Evolutionary conservation across 108 stramenopile species (phyloP), one percentile per base, ranked within the genome.

Genomic region (Asterionellopsis glacialis): DNA sequence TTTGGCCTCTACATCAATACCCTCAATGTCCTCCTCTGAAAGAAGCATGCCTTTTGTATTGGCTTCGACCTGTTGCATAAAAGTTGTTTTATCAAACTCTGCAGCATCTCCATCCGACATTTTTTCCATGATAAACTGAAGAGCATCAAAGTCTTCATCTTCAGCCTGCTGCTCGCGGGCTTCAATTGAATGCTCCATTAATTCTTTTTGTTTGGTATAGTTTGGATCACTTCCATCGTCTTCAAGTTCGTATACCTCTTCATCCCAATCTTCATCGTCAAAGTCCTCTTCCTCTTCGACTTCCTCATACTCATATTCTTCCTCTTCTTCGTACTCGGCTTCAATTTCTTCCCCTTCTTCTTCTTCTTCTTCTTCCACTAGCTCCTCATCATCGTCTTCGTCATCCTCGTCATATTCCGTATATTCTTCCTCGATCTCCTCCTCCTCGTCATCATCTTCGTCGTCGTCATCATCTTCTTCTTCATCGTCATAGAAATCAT

Each of bases 201-300:
- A 11, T 51, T 69, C 61, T 55, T 69, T 60, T 44, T 77, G 69
- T 23, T 41, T 63, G 48, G 50, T 71, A 50, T 74, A 77, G 38
- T 69, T 33, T 1, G 73, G 70, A 66, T 82, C 70, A 51, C 70
- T 67, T 3, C 70, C 65, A 70, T 74, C 73, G 19, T 82, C 81
- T 26, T 74, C 58, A 45, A 39, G 27, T 43, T 73, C 69, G 19
- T 74, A 73, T 16, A 44, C 53, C 21, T 66, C 61, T 24, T 26
- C 38, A 5, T 41, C 52, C 13, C 18, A 28, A 12, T 64, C 71
- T 21, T 5, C 42, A 24, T 33, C 47, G 57, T 43, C 45, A 40
- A 49, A 55, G 14, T 41, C 54, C 9, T 55, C 54, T 26, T 48
- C 55, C 9, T 50, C 55, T 16, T 45, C 51, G 1, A 52, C 58